Percentiles rank a stretch among this genome's conserved stretches.
These are phyloP conservation scores for Microdochium bolleyi DNA, from an alignment of 2,329 filamentous ascomycete genomes.

Conservation along the genomic window DNA sequence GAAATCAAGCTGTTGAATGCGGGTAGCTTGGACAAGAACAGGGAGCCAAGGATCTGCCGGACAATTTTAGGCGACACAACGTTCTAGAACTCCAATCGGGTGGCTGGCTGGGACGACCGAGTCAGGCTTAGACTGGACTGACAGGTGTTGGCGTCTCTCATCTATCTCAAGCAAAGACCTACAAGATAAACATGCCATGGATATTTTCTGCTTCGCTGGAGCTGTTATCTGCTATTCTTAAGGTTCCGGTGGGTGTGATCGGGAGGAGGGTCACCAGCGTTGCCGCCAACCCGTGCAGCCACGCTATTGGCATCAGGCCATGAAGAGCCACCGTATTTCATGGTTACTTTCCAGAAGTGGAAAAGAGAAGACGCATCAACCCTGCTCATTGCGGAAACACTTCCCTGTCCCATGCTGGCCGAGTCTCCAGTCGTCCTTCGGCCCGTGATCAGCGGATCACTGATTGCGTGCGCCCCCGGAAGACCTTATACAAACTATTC, in stretches of 20 bases:
- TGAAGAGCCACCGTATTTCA: background rate
- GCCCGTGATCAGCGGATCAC: too few species aligned
- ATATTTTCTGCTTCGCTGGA: background rate
- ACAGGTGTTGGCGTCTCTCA: too few species aligned
- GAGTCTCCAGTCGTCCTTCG: background rate
- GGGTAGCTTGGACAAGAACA: too few species aligned
- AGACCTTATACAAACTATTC: too few species aligned
- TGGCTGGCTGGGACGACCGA: too few species aligned
- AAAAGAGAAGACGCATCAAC: background rate
- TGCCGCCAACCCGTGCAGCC: background rate
- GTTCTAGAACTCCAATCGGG: too few species aligned
- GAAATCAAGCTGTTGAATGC: too few species aligned
- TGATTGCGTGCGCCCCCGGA: too few species aligned
- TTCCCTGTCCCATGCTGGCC: background rate
- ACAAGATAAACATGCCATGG: background rate
- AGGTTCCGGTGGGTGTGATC: background rate
- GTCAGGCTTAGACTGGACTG: too few species aligned
- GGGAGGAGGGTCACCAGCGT: background rate
- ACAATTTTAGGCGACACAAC: too few species aligned
- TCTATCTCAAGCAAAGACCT: too few species aligned
- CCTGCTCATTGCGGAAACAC: background rate
- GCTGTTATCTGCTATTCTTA: background rate
- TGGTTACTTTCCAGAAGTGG: background rate
- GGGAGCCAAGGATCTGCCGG: too few species aligned
- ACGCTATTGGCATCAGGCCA: background rate